Percentiles rank a stretch among this genome's conserved stretches.
These are phyloP conservation scores for Dunaliella sp. DNA, from an alignment of 139 green algal species.

Conservation along the genomic window DNA sequence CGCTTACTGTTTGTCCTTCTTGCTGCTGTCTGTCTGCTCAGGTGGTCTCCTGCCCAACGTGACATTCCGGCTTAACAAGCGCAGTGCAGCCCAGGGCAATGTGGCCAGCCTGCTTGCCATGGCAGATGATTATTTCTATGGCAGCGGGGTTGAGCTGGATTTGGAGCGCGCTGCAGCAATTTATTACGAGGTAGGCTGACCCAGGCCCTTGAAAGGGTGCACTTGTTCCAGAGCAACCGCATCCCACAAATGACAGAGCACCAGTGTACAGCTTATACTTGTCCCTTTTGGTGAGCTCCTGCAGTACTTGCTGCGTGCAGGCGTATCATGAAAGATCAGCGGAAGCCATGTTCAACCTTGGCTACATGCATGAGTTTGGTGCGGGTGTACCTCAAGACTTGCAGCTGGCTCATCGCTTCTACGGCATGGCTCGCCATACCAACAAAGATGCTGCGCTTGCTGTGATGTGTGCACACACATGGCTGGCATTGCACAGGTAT, in stretches of 20 bases:
- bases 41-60: constrained; percentile 10
- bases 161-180: constrained; percentile 45
- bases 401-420: constrained; percentile 61
- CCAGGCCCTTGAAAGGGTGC: no score
- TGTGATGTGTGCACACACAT: constrained; percentile 37
- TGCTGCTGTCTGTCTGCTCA: neutral
- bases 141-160: constrained; percentile 55
- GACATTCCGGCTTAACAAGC: constrained; percentile 59
- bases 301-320: neutral
- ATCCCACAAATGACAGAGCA: no score
- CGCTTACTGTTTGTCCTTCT: neutral
- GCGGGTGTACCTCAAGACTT: constrained; percentile 70
- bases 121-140: constrained; percentile 88
- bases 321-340: constrained; percentile 43
- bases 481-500: constrained; percentile 44
- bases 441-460: constrained; percentile 35
- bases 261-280: no score
- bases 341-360: constrained; percentile 94
- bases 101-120: constrained; percentile 69
- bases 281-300: no score
- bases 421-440: constrained; percentile 54
- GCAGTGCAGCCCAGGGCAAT: constrained; percentile 72
- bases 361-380: constrained; percentile 89
- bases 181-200: constrained; percentile 60
- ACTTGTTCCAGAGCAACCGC: no score